Percentiles rank a stretch among this genome's conserved stretches.
Conservation (phyloP, 1,284 basidiomycete species). For the Phellopilus nigrolimitatus region DNA sequence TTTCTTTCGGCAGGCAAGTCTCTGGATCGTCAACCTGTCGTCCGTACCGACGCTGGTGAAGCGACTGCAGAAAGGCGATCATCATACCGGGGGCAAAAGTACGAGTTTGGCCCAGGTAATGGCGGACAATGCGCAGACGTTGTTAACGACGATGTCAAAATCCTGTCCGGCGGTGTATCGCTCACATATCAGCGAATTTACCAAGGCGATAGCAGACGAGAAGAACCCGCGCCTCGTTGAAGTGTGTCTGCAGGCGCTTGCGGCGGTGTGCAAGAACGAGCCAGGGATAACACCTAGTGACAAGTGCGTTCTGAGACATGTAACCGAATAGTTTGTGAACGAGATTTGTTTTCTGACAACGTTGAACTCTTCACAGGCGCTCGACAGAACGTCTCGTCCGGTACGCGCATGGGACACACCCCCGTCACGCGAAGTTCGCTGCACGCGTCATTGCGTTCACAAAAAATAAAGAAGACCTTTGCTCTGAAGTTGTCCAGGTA, state of each 20-base stretch:
- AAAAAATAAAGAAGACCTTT: conserved; percentile 48
- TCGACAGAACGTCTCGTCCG: conserved; percentile 63
- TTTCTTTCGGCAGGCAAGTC: conserved; percentile 70
- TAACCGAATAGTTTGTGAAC: conserved; percentile 7
- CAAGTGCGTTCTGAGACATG: conserved; percentile 46
- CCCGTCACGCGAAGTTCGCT: conserved; percentile 83
- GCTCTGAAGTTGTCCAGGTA: conserved; percentile 62
- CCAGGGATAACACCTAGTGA: conserved; percentile 54
- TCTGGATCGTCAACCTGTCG: conserved; percentile 79
- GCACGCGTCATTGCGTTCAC: conserved; percentile 69
- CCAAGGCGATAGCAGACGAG: conserved; percentile 65
- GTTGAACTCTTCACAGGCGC: conserved; percentile 36
- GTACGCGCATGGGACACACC: conserved; percentile 58
- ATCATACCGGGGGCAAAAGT: conserved; percentile 28
- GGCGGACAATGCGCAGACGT: conserved; percentile 43
- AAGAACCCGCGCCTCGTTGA: conserved; percentile 58
- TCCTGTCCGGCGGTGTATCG: conserved; percentile 72
- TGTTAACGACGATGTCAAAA: conserved; percentile 71
- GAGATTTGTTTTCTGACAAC: conserved; percentile 1
- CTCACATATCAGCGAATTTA: conserved; percentile 70
- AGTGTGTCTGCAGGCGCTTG: conserved; percentile 70
- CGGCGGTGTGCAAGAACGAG: conserved; percentile 60
- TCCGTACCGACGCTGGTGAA: conserved; percentile 78
- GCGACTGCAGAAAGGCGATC: conserved; percentile 49
- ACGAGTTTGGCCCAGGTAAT: conserved; percentile 33